Evolutionary conservation across 2,329 filamentous ascomycete genomes (phyloP).

Genomic region (Xylaria sp.): DNA sequence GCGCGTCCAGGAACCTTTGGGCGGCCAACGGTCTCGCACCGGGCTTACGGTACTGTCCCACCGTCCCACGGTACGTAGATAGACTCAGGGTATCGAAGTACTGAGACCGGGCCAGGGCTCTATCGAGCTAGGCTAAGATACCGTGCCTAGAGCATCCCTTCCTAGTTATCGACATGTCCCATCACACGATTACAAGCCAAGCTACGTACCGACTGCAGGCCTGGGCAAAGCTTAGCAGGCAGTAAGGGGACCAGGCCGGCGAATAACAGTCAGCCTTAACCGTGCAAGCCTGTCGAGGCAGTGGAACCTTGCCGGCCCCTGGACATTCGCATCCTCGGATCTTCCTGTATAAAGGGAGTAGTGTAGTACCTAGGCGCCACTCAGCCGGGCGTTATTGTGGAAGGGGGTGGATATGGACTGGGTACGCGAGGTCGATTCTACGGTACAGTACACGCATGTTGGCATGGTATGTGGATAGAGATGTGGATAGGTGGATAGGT

Average conservation of each 20-base stretch:
- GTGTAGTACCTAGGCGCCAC: slow-evolving; percentile 15
- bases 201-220: slow-evolving; percentile 16
- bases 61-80: slow-evolving; percentile 13
- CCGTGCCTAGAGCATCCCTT: slow-evolving; percentile 15
- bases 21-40: slow-evolving; percentile 16
- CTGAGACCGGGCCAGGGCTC: slow-evolving; percentile 22
- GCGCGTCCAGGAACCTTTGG: slow-evolving; percentile 17
- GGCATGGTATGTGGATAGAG: not conserved
- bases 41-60: slow-evolving; percentile 32
- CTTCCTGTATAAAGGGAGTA: slow-evolving; percentile 6
- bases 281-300: slow-evolving; percentile 22
- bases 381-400: slow-evolving; percentile 13
- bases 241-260: slow-evolving; percentile 19
- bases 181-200: slow-evolving; percentile 15
- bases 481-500: not conserved
- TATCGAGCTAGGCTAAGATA: slow-evolving; percentile 34
- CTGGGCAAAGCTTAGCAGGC: slow-evolving; percentile 28
- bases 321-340: slow-evolving; percentile 27
- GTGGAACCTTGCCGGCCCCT: slow-evolving; percentile 28
- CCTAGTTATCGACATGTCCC: slow-evolving; percentile 24
- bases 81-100: slow-evolving; percentile 30
- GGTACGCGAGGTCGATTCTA: slow-evolving; percentile 15
- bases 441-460: slow-evolving; percentile 13
- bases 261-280: slow-evolving; percentile 37
- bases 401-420: slow-evolving; percentile 18